Conservation (phyloP, 106 monocot genomes). For the Posidonia australis region DNA sequence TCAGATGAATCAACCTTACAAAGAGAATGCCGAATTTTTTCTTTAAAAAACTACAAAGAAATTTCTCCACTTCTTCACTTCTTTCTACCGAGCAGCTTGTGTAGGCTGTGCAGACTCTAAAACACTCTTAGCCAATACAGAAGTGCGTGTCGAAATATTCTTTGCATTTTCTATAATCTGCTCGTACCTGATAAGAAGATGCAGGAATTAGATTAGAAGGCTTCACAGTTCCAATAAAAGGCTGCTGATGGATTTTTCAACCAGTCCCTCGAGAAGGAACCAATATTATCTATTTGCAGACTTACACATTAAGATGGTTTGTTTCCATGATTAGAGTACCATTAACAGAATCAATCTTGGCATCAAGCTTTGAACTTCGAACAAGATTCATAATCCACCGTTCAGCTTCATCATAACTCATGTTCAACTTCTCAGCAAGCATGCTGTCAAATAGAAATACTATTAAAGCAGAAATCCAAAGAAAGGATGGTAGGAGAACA, state of each 20-base stretch:
- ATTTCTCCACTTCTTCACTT: neutral
- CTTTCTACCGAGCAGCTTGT: slow-evolving; percentile 38
- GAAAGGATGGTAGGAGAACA: neutral
- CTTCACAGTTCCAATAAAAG: no score
- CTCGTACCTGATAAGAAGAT: slow-evolving; percentile 35
- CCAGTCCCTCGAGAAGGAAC: neutral
- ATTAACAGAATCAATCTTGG: slow-evolving; percentile 56
- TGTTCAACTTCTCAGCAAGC: slow-evolving; percentile 81
- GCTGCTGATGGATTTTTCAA: neutral
- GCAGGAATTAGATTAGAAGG: neutral
- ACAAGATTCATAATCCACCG: slow-evolving; percentile 88
- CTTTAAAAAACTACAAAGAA: no score
- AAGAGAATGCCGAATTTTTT: no score
- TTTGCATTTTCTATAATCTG: slow-evolving; percentile 68
- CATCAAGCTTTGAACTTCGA: slow-evolving; percentile 72
- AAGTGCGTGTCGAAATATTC: slow-evolving; percentile 49
- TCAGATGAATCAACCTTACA: no score
- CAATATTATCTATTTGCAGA: neutral
- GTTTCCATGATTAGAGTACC: slow-evolving; percentile 52
- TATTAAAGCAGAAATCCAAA: neutral
- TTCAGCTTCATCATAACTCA: slow-evolving; percentile 85
- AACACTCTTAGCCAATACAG: slow-evolving; percentile 68
- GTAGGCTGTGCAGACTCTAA: slow-evolving; percentile 41
- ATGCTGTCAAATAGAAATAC: slow-evolving; percentile 28
- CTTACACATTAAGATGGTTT: slow-evolving; percentile 52